Base-by-base conservation (phyloP, 1,139 yeast genomes). In the Arxiozyma bovina region DNA sequence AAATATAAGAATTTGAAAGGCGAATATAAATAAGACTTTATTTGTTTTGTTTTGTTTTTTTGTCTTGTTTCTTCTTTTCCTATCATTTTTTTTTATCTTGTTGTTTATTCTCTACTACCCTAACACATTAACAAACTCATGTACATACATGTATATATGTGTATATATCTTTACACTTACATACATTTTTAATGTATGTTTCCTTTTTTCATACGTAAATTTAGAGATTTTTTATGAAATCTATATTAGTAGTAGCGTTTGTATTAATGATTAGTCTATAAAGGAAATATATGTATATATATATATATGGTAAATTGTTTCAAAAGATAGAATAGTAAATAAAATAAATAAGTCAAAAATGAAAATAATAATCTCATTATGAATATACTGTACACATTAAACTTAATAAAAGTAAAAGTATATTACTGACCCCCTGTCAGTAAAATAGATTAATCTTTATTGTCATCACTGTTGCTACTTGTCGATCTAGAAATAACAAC, bases 1-100 rank as follows among this genome's bases (percentile, higher is more conserved):
- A 63, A 63, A 48, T 67, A 68, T 51, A 64, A 62, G 21, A 50
- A 50, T 18, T 38, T 46, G 23, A 23, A 38, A 38, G 49, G 15
- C 5, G 42, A 46, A 22, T 27, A 30, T 45, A 30, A 9, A 11
- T 25, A 18, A 34, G 17, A 34, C 2, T 27, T 8, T 7, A 4
- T 27, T 8, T 34, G n/a, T 15, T 15, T 15, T 34, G 17, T 34
- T 15, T 34, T 34, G 17, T 34, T 3, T 15, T 15, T 8, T 15
- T 34, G 15, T 7, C 38, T 30, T 30, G 38, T 3, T 30, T 30
- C 15, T 15, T 15, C n/a, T 12, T 15, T 34, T 34, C 2, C n/a
- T 34, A 15, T 3, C 12, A 4, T 8, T 34, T 2, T 8, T 34
- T 34, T 34, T 34, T 15, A 12, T 12, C n/a, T 2, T 34, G 4